Evolutionary conservation across 352 stramenopile species (phyloP), one percentile per base, ranked within the genome.

Genomic region (Phytopythium helicoides): DNA sequence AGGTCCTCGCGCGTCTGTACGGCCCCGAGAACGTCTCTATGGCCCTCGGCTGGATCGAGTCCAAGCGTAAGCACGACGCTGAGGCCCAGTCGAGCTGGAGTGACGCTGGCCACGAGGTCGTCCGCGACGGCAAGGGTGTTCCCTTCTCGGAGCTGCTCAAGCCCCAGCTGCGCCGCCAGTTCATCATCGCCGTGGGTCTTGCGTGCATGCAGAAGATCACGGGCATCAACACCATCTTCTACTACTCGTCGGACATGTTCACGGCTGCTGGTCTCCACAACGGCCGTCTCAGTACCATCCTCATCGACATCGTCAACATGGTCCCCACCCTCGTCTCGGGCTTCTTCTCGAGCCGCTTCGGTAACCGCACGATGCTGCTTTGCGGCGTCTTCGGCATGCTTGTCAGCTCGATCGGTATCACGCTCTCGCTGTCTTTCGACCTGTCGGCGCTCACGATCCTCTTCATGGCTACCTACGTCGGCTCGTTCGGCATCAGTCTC

Each of bases 151-250:
- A 69, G 40, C 35, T 73, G 40, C 60, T 71, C 40, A 47, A 58
- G 11, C 48, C 54, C 4, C 41, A 51, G 56, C 47, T 71, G 15
- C 63, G 60, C 23, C 60, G 58, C 11, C 67, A 74, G 33, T 65
- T 77, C 40, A 56, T 81, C 21, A 73, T 80, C 31, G 68, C 69
- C 2, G 39, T 73, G 53, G 59, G 60, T 1, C 45, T 81, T 4
- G 62, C 56, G 1, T 61, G 42, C 19, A 70, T 66, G 57, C 65
- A 80, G 26, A 72, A 85, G 45, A 61, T 85, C 63, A 64, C 62
- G 14, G 73, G 73, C 47, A 80, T 85, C 68, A 82, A 82, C 58
- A 69, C 67, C 14, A 58, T 81, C 10, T 76, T 78, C 52, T 73
- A 69, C 59, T 81, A 85, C 73, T 85, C 73, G 39, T 79, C 68